Conservation (phyloP, 2,329 filamentous ascomycete species). For the Colletotrichum graminicola region DNA sequence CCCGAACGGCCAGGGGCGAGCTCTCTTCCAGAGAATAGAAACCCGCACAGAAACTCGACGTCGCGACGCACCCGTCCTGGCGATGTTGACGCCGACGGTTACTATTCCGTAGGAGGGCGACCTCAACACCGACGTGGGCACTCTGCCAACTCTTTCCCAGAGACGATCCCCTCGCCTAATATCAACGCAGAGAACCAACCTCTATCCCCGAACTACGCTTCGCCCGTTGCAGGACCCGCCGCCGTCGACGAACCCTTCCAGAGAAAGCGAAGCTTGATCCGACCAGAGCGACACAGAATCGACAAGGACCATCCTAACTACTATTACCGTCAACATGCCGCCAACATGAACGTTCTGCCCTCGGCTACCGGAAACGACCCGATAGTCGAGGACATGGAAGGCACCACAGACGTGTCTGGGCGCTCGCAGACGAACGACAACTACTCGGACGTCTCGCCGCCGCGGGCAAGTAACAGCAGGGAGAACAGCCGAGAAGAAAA, state of each 20-base stretch:
- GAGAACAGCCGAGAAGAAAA: slow-evolving; percentile 52
- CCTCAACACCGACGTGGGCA: slow-evolving; percentile 66
- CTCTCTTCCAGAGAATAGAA: slow-evolving; percentile 71
- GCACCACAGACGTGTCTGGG: slow-evolving; percentile 67
- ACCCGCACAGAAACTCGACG: slow-evolving; percentile 75
- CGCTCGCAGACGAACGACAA: slow-evolving; percentile 57
- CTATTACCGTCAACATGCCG: slow-evolving; percentile 93
- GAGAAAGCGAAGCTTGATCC: slow-evolving; percentile 89
- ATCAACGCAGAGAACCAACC: slow-evolving; percentile 67
- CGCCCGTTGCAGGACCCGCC: slow-evolving; percentile 43
- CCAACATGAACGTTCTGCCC: slow-evolving; percentile 89
- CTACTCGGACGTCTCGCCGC: slow-evolving; percentile 57
- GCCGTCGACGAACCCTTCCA: slow-evolving; percentile 53
- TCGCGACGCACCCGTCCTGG: slow-evolving; percentile 74
- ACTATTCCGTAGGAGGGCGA: slow-evolving; percentile 57
- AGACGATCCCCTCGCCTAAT: slow-evolving; percentile 68
- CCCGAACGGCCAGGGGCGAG: slow-evolving; percentile 74
- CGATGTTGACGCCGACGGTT: slow-evolving; percentile 77
- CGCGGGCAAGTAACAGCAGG: slow-evolving; percentile 48
- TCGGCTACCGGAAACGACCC: slow-evolving; percentile 95
- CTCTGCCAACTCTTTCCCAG: slow-evolving; percentile 70
- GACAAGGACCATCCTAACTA: slow-evolving; percentile 93
- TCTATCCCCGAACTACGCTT: slow-evolving; percentile 62
- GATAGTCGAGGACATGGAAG: slow-evolving; percentile 82
- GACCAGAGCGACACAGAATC: slow-evolving; percentile 88